phyloP scores from a whole-genome alignment of 495 filamentous ascomycete species.

The Aspergillus sclerotioniger region DNA sequence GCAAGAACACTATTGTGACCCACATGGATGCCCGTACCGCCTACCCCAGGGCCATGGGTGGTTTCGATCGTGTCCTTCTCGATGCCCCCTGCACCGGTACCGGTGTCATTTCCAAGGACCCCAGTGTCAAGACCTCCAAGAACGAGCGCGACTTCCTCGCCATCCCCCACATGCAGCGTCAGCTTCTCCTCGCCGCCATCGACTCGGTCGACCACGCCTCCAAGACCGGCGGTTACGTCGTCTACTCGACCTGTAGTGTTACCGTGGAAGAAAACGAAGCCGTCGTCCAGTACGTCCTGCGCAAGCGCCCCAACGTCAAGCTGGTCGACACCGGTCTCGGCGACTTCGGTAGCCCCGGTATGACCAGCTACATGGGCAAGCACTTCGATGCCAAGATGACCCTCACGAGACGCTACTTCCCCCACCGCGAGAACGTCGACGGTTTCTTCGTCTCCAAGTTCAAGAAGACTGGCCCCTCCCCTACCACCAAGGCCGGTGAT shows the following conservation, averaged over 20 bases:
- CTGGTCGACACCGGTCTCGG: constrained; percentile 86
- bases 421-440: constrained; percentile 93
- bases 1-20: constrained; percentile 90
- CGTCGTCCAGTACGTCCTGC: constrained; percentile 89
- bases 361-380: constrained; percentile 84
- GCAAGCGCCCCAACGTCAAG: constrained; percentile 86
- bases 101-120: constrained; percentile 92
- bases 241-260: constrained; percentile 91
- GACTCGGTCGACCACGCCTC: constrained; percentile 85
- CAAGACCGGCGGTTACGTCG: constrained; percentile 89
- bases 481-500: constrained; percentile 48
- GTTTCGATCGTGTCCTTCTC: constrained; percentile 82
- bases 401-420: constrained; percentile 85
- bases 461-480: constrained; percentile 82
- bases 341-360: constrained; percentile 89
- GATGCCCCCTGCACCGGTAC: constrained; percentile 82
- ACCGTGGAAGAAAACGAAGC: constrained; percentile 92
- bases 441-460: constrained; percentile 98
- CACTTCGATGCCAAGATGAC: constrained; percentile 82
- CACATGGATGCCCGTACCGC: constrained; percentile 84
- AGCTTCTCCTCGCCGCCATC: constrained; percentile 88
- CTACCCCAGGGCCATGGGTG: constrained; percentile 90
- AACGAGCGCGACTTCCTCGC: constrained; percentile 87
- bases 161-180: constrained; percentile 90
- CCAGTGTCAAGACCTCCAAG: constrained; percentile 95